Base-by-base conservation (phyloP, 2,329 filamentous ascomycete genomes). In the Juglanconis sp. region DNA sequence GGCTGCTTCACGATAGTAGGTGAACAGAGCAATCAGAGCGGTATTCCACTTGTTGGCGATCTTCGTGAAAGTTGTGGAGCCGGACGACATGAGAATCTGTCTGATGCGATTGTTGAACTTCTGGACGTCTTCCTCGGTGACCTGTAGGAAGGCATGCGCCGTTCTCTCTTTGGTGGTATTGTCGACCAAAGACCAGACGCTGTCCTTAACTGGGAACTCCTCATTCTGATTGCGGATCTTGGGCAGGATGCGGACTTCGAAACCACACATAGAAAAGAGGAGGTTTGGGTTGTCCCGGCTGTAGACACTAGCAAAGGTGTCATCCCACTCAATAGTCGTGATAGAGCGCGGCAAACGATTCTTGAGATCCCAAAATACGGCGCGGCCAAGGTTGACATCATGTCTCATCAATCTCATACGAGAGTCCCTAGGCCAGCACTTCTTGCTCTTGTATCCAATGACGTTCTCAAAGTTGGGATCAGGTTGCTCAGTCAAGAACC, bases 31-130 rank as follows among this genome's bases (percentile, higher is more conserved):
- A 69, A 99, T 99, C 66, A 99, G 77, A 1, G 92, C 95, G 0
- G 95, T 99, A 76, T 99, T 99, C 95, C 96, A 99, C 78, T 99
- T 99, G 78, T 99, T 99, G 51, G 96, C 95, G 70, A 99, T 99
- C 83, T 99, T 99, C 50, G 95, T 99, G 77, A 99, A 99, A 0
- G 95, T 99, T 0, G 95, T 99, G 5, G 92, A 96, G n/a, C 95
- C 96, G 61, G 95, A 98, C 10, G 94, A 98, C 95, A 99, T 99
- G 59, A 99, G 82, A 72, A 99, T 99, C 71, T 99, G 95, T 62
- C 95, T 87, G 70, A 99, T 99, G 47, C 96, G 88, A 74, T 99
- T 99, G 77, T 99, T 99, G 82, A 99, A 99, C 76, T 98, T 98
- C 66, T 94, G 90, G 53, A 99, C 94, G 70, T 99, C 95, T 71